Percentiles rank a stretch among this genome's conserved stretches.
phyloP scores from a whole-genome alignment of 2,329 filamentous ascomycete genomes.

The Aspergillus tamarii region DNA sequence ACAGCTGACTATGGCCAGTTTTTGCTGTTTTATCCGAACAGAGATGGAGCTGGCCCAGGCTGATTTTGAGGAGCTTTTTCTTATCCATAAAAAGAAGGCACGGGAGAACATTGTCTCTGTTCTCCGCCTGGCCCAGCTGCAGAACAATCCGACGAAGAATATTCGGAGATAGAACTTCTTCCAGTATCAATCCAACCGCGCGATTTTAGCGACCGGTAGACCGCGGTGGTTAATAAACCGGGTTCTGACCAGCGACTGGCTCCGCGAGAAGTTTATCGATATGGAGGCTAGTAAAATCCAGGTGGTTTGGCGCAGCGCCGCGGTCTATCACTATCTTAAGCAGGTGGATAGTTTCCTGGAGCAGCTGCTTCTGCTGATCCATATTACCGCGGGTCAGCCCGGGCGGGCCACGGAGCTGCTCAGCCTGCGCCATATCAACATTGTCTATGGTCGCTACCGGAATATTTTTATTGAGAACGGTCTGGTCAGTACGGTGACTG shows the following conservation, averaged over 20 bases:
- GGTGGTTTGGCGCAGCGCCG: not conserved
- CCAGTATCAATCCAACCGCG: not conserved
- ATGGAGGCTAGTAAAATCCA: not conserved
- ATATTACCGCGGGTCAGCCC: conserved; percentile 10
- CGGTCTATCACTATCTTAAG: not conserved
- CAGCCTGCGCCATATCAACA: conserved; percentile 10
- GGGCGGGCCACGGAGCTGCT: conserved; percentile 11
- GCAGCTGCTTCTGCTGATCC: not conserved
- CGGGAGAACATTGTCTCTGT: not conserved
- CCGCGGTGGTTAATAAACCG: not conserved
- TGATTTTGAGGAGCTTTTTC: not conserved
- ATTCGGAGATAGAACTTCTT: conserved; percentile 1
- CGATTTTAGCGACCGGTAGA: not conserved
- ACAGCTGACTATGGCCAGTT: not conserved
- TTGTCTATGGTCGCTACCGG: not conserved
- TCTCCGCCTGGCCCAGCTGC: not conserved
- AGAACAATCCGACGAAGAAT: conserved; percentile 2
- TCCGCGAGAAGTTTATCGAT: not conserved
- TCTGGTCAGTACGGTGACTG: conserved; percentile 7
- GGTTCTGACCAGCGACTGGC: not conserved
- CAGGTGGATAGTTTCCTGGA: conserved; percentile 8
- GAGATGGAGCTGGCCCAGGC: conserved; percentile 1
- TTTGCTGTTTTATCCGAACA: not conserved
- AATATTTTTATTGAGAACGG: conserved; percentile 19
- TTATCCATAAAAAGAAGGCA: conserved; percentile 1